These are phyloP conservation scores for Podaxis mareebaensis DNA, from an alignment of 768 basidiomycete species.

Conservation along the genomic window DNA sequence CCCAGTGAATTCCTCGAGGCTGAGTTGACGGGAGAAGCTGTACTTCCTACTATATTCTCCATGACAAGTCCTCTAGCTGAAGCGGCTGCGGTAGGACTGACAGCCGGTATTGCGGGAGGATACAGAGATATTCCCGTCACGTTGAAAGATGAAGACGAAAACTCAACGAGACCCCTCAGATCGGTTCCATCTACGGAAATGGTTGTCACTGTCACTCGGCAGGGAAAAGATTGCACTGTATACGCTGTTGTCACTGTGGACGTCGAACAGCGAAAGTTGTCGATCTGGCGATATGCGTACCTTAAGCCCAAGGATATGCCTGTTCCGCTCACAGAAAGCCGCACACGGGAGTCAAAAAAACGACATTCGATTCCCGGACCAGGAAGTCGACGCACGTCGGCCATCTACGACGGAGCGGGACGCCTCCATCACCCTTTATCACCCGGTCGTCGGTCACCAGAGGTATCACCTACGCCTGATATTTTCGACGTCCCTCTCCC, in stretches of 20 bases:
- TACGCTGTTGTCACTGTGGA: slow-evolving; percentile 62
- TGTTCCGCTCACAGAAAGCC: slow-evolving; percentile 12
- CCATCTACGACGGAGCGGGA: slow-evolving; percentile 34
- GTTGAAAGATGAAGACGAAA: slow-evolving; percentile 57
- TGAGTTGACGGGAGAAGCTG: slow-evolving; percentile 60
- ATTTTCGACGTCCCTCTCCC: slow-evolving; percentile 28
- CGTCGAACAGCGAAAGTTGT: slow-evolving; percentile 48
- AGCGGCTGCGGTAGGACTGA: slow-evolving; percentile 68
- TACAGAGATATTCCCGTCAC: slow-evolving; percentile 32
- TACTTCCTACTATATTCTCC: slow-evolving; percentile 80
- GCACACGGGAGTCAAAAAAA: slow-evolving; percentile 32
- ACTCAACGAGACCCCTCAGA: slow-evolving; percentile 47
- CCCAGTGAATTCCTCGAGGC: slow-evolving; percentile 67
- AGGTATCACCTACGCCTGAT: slow-evolving; percentile 35
- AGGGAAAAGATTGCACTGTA: slow-evolving; percentile 38
- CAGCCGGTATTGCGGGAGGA: slow-evolving; percentile 58
- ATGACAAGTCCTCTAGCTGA: slow-evolving; percentile 78
- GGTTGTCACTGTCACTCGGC: slow-evolving; percentile 50
- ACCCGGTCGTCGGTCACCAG: slow-evolving; percentile 33
- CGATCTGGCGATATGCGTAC: slow-evolving; percentile 75
- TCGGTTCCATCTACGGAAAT: slow-evolving; percentile 65
- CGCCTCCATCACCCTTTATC: slow-evolving; percentile 39
- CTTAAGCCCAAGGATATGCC: slow-evolving; percentile 52
- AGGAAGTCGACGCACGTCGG: slow-evolving; percentile 40
- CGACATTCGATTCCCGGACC: slow-evolving; percentile 38